These are phyloP conservation scores for Taiozyma sp. DNA, from an alignment of 1,139 yeast genomes.

Conservation along the genomic window DNA sequence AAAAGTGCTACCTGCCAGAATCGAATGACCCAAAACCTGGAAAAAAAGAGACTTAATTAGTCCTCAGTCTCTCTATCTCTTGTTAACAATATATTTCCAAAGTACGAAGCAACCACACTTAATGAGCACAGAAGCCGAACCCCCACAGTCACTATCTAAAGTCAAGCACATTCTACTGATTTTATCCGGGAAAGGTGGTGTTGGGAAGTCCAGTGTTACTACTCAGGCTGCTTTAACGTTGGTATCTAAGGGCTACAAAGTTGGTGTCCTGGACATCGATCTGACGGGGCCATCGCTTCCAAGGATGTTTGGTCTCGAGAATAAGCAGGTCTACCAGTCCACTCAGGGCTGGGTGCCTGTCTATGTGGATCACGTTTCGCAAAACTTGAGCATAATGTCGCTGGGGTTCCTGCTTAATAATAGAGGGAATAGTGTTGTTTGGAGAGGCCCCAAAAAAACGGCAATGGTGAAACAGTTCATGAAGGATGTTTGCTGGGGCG, in stretches of 20 bases:
- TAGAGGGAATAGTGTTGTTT: constrained; percentile 87
- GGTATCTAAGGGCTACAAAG: constrained; percentile 64
- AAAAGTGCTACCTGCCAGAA: not conserved
- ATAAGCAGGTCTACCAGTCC: constrained; percentile 75
- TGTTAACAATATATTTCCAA: no score
- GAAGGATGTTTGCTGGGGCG: constrained; percentile 89
- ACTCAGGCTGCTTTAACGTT: constrained; percentile 85
- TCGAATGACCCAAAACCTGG: not conserved
- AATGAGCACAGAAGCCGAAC: constrained; percentile 21
- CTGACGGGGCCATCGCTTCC: constrained; percentile 97
- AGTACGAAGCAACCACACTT: not conserved
- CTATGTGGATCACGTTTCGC: constrained; percentile 14
- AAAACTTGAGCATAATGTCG: constrained; percentile 62
- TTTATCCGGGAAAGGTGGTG: constrained; percentile 96
- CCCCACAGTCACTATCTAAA: constrained; percentile 50
- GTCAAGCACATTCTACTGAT: constrained; percentile 80
- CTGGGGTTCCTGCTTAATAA: constrained; percentile 84
- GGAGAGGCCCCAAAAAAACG: constrained; percentile 98
- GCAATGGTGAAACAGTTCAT: constrained; percentile 96
- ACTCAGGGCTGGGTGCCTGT: constrained; percentile 93
- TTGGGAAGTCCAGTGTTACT: constrained; percentile 94
- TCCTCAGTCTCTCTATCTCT: no score
- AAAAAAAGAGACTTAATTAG: not conserved
- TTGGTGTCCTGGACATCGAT: constrained; percentile 93
- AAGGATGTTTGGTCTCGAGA: constrained; percentile 91